Evolutionary conservation across 345 rosid species (phyloP), one percentile per base, ranked within the genome.

Genomic region (Chamaenerion angustifolium): DNA sequence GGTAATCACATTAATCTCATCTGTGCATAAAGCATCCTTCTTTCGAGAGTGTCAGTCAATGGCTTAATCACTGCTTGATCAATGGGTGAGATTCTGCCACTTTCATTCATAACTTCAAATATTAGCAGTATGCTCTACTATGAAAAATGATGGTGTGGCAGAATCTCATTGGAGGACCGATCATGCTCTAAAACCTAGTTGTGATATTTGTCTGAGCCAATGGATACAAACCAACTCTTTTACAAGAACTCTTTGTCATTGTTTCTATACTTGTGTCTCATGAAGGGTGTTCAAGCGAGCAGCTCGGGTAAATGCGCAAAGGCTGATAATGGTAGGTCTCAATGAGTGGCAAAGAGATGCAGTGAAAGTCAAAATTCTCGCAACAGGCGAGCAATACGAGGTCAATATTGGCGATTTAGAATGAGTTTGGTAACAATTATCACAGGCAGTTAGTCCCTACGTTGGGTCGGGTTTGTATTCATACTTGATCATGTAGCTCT

Each of bases 251-350:
- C 17, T 23, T 25, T 46, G 12, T 12, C 46, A 40, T 6, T 66
- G 52, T 35, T 37, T 10, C 37, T 12, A 15, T 0, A 17, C 43
- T n/a, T 47, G 8, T 65, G 56, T 49, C 52, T 56, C 11, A 2
- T 17, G 23, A 52, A 83, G 93, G 98, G 94, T 85, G 45, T 90
- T 90, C 80, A 83, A 83, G 68, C 76, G 98, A 47, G 98, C 95
- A 1, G 79, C 75, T 40, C 72, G 98, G 6, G 60, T 76, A 58
- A 76, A 83, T 65, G 92, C 92, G n/a, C 68, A 68, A 37, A 76
- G 92, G 72, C 68, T 86, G 67, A 64, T 86, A 66, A 61, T 90
- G 68, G 95, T 90, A 45, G 94, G 98, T 44, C 74, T 62, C 46
- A 64, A 49, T 0, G 98, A 90, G 66, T 90, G 95, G 92, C 68